Evolutionary conservation across 129 eudicot species (phyloP).

Genomic region (Scalesia atractyloides): DNA sequence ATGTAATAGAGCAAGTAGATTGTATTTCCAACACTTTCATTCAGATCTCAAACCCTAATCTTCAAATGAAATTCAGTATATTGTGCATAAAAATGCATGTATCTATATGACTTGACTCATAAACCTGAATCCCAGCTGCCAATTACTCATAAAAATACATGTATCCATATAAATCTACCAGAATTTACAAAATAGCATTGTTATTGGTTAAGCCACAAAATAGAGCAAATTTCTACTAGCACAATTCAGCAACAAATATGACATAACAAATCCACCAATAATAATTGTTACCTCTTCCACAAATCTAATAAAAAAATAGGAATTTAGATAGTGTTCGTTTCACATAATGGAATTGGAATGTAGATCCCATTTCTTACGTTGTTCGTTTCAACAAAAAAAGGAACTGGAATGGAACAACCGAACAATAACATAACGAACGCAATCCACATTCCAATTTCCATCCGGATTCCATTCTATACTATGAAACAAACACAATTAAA

Average conservation of each 20-base stretch:
- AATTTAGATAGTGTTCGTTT: no score
- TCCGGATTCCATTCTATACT: no score
- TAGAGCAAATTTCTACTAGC: background rate
- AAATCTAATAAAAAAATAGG: no score
- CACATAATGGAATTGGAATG: no score
- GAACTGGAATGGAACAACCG: no score
- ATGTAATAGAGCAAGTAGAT: background rate
- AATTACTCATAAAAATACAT: background rate
- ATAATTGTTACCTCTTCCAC: no score
- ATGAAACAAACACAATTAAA: background rate
- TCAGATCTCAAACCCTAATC: conserved; percentile 14
- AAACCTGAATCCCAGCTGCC: background rate
- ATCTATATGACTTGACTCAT: no score
- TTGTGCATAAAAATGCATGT: background rate
- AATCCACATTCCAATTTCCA: no score
- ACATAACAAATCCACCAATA: background rate
- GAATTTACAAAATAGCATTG: background rate
- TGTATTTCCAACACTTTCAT: conserved; percentile 18
- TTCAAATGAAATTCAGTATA: background rate
- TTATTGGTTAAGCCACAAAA: background rate
- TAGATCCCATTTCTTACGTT: no score
- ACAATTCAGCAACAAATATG: conserved; percentile 8
- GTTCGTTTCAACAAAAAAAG: no score
- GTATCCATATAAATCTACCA: background rate
- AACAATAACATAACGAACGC: no score